phyloP scores from a whole-genome alignment of 1,284 basidiomycete genomes.

The Austroboletus niveus region DNA sequence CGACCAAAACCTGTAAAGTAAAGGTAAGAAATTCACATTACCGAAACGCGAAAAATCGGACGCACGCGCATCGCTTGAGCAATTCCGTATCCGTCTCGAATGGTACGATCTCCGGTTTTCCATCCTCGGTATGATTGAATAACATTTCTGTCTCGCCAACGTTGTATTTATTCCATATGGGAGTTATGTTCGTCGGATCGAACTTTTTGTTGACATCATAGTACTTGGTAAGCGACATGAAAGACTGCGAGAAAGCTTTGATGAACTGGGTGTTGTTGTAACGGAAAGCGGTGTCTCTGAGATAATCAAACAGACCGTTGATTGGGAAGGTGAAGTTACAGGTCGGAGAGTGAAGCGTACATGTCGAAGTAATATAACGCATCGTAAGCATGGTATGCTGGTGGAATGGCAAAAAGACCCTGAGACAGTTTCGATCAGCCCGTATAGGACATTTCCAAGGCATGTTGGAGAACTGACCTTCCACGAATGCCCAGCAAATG shows the following conservation, averaged over 20 bases:
- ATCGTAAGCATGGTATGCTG: constrained; percentile 13
- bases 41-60: background rate
- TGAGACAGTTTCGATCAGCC: background rate
- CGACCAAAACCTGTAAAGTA: constrained; percentile 5
- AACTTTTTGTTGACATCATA: constrained; percentile 23
- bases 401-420: constrained; percentile 27
- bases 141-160: constrained; percentile 25
- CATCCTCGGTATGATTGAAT: constrained; percentile 24
- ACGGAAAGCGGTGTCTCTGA: constrained; percentile 3
- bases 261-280: constrained; percentile 24
- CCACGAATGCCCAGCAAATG: constrained; percentile 18
- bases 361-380: constrained; percentile 18
- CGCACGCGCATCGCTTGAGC: constrained; percentile 26
- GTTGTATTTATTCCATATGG: constrained; percentile 18
- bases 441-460: background rate
- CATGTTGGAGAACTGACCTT: constrained; percentile 8
- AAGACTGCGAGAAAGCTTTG: constrained; percentile 25
- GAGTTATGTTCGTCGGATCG: constrained; percentile 22
- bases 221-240: constrained; percentile 21
- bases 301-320: background rate
- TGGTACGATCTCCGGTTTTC: constrained; percentile 11
- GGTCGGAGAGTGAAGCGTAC: constrained; percentile 1
- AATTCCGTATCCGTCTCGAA: constrained; percentile 14
- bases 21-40: background rate
- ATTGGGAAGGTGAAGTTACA: background rate